A percentile compares a stretch with the other conserved stretches of the same genome.
Conservation (phyloP, 192 early-diverging fungal species). For the Geranomyces michiganensis region DNA sequence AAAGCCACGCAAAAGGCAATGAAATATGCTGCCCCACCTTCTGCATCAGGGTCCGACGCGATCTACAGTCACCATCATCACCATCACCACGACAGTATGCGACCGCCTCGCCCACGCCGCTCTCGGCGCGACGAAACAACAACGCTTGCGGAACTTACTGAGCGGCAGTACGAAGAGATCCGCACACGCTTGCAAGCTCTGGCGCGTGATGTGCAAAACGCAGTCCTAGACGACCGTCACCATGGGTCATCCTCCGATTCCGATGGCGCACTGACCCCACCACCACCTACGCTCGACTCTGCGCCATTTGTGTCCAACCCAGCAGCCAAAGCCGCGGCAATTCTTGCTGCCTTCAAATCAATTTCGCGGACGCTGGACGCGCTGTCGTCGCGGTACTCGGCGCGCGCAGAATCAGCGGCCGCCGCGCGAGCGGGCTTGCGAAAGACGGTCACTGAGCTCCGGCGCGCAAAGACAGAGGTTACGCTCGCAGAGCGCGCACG, state of each 20-base stretch:
- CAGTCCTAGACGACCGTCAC: constrained; percentile 2
- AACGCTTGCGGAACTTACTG: not conserved
- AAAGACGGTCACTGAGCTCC: not conserved
- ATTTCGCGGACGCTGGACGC: not conserved
- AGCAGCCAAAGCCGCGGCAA: not conserved
- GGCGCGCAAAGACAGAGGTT: not conserved
- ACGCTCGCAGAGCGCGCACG: constrained; percentile 3
- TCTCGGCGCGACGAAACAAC: not conserved
- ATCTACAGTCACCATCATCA: too few relatives aligned
- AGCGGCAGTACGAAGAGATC: constrained; percentile 6
- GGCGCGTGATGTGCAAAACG: not conserved
- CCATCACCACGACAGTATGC: too few relatives aligned
- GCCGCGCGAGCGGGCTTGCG: not conserved
- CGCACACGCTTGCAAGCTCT: not conserved
- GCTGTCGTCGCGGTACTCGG: not conserved
- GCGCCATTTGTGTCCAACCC: constrained; percentile 1
- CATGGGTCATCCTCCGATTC: not conserved
- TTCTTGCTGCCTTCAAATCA: not conserved
- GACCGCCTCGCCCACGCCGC: too few relatives aligned
- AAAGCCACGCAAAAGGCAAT: not conserved
- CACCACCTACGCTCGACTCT: not conserved
- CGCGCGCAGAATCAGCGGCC: not conserved
- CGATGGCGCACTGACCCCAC: not conserved
- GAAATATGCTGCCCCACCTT: not conserved
- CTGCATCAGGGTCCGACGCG: too few relatives aligned